These are phyloP conservation scores for Rhizopogon salebrosus DNA, from an alignment of 768 basidiomycete genomes.

Conservation along the genomic window DNA sequence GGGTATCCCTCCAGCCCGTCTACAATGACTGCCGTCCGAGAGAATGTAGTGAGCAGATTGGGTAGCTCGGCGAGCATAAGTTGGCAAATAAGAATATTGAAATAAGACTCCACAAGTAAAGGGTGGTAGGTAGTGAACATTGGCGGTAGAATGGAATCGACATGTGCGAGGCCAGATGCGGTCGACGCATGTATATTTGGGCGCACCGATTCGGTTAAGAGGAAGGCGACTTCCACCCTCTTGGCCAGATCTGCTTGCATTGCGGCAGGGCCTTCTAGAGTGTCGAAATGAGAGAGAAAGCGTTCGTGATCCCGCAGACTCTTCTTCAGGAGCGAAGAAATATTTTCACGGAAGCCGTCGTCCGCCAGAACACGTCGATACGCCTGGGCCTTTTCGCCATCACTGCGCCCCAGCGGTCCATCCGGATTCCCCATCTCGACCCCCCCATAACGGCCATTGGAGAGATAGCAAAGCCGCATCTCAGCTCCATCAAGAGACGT, in stretches of 20 bases:
- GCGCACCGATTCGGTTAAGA: slow-evolving; percentile 62
- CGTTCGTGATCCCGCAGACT: slow-evolving; percentile 80
- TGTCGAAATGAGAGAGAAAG: slow-evolving; percentile 80
- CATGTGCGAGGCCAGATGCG: slow-evolving; percentile 33
- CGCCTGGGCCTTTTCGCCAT: slow-evolving; percentile 55
- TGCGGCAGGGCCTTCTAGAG: slow-evolving; percentile 43
- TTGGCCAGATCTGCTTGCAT: slow-evolving; percentile 37
- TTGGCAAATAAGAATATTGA: slow-evolving; percentile 68
- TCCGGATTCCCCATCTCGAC: slow-evolving; percentile 80
- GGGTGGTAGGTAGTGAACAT: slow-evolving; percentile 89
- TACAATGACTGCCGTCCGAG: slow-evolving; percentile 60
- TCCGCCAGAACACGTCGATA: slow-evolving; percentile 60
- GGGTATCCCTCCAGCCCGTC: slow-evolving; percentile 87
- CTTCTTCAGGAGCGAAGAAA: slow-evolving; percentile 60
- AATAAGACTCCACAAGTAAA: slow-evolving; percentile 82
- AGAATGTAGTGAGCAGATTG: slow-evolving; percentile 56
- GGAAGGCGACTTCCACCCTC: slow-evolving; percentile 61
- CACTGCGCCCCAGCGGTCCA: slow-evolving; percentile 61
- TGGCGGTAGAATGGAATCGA: slow-evolving; percentile 34
- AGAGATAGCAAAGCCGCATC: slow-evolving; percentile 69
- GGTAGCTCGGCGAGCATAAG: slow-evolving; percentile 77
- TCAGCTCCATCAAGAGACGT: slow-evolving; percentile 63
- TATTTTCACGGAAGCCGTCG: slow-evolving; percentile 51
- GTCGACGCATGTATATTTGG: slow-evolving; percentile 46
- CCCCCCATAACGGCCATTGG: slow-evolving; percentile 75